A percentile compares a stretch with the other conserved stretches of the same genome.
phyloP scores from a whole-genome alignment of 2,329 filamentous ascomycete species.

The Remersonia thermophila region DNA sequence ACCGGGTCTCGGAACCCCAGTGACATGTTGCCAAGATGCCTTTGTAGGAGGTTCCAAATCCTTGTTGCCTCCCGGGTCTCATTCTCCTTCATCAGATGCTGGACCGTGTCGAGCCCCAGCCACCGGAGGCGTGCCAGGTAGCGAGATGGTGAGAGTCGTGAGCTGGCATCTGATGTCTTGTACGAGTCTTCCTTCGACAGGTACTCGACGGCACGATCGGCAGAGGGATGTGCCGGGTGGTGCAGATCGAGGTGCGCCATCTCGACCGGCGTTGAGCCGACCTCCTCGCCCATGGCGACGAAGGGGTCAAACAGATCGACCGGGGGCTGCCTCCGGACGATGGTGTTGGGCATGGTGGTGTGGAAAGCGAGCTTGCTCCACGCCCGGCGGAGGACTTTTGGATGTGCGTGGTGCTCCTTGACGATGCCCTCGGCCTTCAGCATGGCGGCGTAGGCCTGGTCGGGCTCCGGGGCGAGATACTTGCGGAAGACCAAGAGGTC shows the following conservation, averaged over 20 bases:
- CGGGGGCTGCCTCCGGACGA: slow-evolving; percentile 23
- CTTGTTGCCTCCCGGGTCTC: slow-evolving; percentile 29
- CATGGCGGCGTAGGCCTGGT: slow-evolving; percentile 37
- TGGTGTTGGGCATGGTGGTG: slow-evolving; percentile 30
- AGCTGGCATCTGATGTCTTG: background rate
- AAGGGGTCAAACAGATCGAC: slow-evolving; percentile 41
- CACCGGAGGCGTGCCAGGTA: slow-evolving; percentile 21
- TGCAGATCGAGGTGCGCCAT: slow-evolving; percentile 42
- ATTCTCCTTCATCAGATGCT: slow-evolving; percentile 30
- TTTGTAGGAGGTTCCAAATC: slow-evolving; percentile 20
- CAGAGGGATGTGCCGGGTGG: slow-evolving; percentile 39
- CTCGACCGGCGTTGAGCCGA: slow-evolving; percentile 29
- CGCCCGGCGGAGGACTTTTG: slow-evolving; percentile 25
- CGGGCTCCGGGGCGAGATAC: slow-evolving; percentile 25
- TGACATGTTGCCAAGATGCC: too few species aligned
- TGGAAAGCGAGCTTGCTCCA: slow-evolving; percentile 40
- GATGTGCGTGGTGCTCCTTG: slow-evolving; percentile 22
- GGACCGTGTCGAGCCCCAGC: slow-evolving; percentile 35
- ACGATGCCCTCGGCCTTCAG: slow-evolving; percentile 34
- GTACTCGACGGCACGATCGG: slow-evolving; percentile 34
- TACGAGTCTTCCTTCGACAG: slow-evolving; percentile 21
- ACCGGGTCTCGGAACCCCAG: too few species aligned
- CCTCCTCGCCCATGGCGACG: slow-evolving; percentile 32
- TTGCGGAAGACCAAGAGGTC: slow-evolving; percentile 27
- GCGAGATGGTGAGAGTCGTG: slow-evolving; percentile 3